Evolutionary conservation across 1,284 basidiomycete genomes (phyloP).

Genomic region (Pholiota adiposa): DNA sequence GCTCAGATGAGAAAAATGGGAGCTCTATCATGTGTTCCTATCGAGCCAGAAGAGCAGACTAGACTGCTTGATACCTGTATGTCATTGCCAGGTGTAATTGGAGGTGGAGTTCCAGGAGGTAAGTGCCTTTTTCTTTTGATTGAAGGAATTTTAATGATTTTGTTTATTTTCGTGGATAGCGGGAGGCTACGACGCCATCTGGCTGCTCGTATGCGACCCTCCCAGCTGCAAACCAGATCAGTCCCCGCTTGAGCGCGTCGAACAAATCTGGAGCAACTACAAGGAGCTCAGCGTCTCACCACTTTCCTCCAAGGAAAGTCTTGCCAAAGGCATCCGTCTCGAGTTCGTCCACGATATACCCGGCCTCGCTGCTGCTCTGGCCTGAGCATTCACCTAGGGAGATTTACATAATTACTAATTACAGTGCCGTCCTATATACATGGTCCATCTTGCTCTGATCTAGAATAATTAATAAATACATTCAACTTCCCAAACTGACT

Average conservation of each 20-base stretch:
- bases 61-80: slow-evolving; percentile 84
- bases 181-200: slow-evolving; percentile 97
- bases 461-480: slow-evolving; percentile 25
- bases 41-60: slow-evolving; percentile 93
- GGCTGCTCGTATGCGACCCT: slow-evolving; percentile 84
- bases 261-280: slow-evolving; percentile 79
- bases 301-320: slow-evolving; percentile 77
- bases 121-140: slow-evolving; percentile 27
- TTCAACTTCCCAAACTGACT: not conserved
- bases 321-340: slow-evolving; percentile 68
- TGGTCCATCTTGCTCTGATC: slow-evolving; percentile 23
- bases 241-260: slow-evolving; percentile 57
- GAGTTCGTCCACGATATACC: slow-evolving; percentile 64
- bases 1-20: slow-evolving; percentile 89
- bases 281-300: slow-evolving; percentile 80
- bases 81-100: slow-evolving; percentile 82
- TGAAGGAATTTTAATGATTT: not conserved
- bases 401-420: slow-evolving; percentile 20
- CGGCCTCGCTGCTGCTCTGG: slow-evolving; percentile 60
- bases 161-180: slow-evolving; percentile 54
- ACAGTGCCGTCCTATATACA: slow-evolving; percentile 23
- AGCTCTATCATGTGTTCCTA: slow-evolving; percentile 77
- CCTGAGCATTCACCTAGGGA: slow-evolving; percentile 6
- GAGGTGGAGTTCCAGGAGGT: slow-evolving; percentile 97
- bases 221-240: slow-evolving; percentile 45